A percentile compares a stretch with the other conserved stretches of the same genome.
phyloP scores from a whole-genome alignment of 1,284 basidiomycete species.

The Melampsora americana region DNA sequence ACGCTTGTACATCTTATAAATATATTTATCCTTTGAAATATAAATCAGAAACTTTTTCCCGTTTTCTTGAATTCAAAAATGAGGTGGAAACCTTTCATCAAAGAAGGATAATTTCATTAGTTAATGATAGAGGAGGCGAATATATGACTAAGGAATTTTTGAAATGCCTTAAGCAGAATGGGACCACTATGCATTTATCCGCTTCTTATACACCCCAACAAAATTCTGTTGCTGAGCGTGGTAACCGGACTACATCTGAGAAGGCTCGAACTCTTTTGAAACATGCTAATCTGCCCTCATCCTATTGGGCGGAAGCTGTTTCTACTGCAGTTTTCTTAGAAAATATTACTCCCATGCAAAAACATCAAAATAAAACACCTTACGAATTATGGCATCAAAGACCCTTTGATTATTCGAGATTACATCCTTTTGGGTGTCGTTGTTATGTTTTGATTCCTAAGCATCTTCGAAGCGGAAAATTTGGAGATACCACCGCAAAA shows the following conservation, averaged over 20 bases:
- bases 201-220: too few relatives aligned
- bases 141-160: too few relatives aligned
- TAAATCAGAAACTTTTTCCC: conserved; percentile 14
- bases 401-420: background rate
- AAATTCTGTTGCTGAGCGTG: too few relatives aligned
- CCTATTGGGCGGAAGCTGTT: conserved; percentile 9
- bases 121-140: background rate
- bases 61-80: background rate
- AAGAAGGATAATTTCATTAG: background rate
- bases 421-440: conserved; percentile 20
- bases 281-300: too few relatives aligned
- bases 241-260: too few relatives aligned
- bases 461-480: conserved; percentile 2
- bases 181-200: too few relatives aligned
- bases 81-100: background rate
- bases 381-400: too few relatives aligned
- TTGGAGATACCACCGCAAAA: background rate
- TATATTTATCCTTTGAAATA: too few relatives aligned
- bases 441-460: too few relatives aligned
- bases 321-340: background rate
- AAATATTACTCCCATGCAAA: conserved; percentile 8
- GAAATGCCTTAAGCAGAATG: too few relatives aligned
- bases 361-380: background rate
- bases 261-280: too few relatives aligned
- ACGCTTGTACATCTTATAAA: too few relatives aligned